Base-by-base conservation (phyloP, 495 filamentous ascomycete genomes). In the Xylaria intraflava region DNA sequence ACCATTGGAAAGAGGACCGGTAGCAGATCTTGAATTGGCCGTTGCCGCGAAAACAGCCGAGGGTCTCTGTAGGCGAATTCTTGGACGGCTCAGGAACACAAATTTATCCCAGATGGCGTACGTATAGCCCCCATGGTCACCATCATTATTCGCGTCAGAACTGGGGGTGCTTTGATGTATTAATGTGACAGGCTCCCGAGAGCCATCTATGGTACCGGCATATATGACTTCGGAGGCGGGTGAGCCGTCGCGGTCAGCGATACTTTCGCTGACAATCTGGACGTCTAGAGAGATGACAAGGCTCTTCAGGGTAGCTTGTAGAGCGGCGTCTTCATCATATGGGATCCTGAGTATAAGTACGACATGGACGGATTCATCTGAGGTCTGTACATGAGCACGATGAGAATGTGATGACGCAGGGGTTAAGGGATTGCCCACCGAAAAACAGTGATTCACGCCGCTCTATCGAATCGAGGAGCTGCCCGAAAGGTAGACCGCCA, bases 31-130 rank as follows among this genome's bases (percentile, higher is more conserved):
- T 42, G 92, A 66, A 54, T 73, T 81, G 30, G 87, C 89, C 24
- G 81, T 80, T n/a, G 83, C 84, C 14, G 81, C 77, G 64, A 96
- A 91, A 27, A 90, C 73, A 36, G 92, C 78, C 6, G 82, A 81
- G 2, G 89, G 89, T 43, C 83, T 83, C 59, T 91, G 88, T 14
- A 93, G 79, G 53, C 88, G 81, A 42, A 88, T 84, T 51, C 87
- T 66, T 30, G 91, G 91, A 36, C 90, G 83, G 58, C 76, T 79
- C 69, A 95, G 75, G 55, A 87, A 83, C n/a, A 87, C 82, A 17
- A 83, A 74, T 19, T 87, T 70, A 61, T 83, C 90, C 90, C 90
- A 96, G 49, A 92, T 76, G n/a, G 84, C 80, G 56, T 89, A 81
- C 17, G 85, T 74, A 64, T 83, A 78, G 11, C 65, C 62, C 19